Percentiles rank a stretch among this genome's conserved stretches.
These are phyloP conservation scores for Herpotrichia juniperi DNA, from an alignment of 2,329 filamentous ascomycete species.

Conservation along the genomic window DNA sequence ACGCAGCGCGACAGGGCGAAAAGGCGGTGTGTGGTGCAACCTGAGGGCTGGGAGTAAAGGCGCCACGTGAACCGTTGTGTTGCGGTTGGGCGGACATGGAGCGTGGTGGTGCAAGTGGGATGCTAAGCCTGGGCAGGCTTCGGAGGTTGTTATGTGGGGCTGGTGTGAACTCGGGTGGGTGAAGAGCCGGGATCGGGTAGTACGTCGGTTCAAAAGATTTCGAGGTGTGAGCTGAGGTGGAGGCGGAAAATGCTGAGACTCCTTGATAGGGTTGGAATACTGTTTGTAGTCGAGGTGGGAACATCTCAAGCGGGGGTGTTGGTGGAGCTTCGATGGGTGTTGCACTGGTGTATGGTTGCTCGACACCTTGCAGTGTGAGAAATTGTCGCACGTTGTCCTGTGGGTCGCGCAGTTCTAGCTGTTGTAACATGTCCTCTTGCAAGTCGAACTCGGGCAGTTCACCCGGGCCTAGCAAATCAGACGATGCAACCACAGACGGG, in stretches of 20 bases:
- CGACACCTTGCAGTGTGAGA: slow-evolving; percentile 78
- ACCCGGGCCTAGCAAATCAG: slow-evolving; percentile 81
- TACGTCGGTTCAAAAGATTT: slow-evolving; percentile 34
- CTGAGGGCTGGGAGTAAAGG: slow-evolving; percentile 29
- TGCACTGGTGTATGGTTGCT: slow-evolving; percentile 66
- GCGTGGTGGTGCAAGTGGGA: slow-evolving; percentile 51
- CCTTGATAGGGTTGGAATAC: slow-evolving; percentile 39
- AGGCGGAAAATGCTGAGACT: slow-evolving; percentile 42
- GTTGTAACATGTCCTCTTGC: slow-evolving; percentile 74
- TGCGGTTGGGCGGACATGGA: slow-evolving; percentile 42
- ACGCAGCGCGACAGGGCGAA: slow-evolving; percentile 55
- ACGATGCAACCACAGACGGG: slow-evolving; percentile 87
- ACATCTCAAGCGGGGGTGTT: slow-evolving; percentile 48
- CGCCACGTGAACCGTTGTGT: slow-evolving; percentile 29
- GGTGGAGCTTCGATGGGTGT: slow-evolving; percentile 63
- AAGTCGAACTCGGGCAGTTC: slow-evolving; percentile 68
- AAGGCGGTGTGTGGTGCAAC: slow-evolving; percentile 47
- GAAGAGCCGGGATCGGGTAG: slow-evolving; percentile 40
- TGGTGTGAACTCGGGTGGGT: slow-evolving; percentile 48
- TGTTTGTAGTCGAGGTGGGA: slow-evolving; percentile 41
- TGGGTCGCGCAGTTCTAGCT: slow-evolving; percentile 74
- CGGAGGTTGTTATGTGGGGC: slow-evolving; percentile 59
- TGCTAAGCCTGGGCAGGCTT: slow-evolving; percentile 62
- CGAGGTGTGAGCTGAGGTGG: slow-evolving; percentile 40
- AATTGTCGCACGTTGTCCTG: slow-evolving; percentile 95